Conservation (phyloP, 176 grass and related monocot species). For the Cenchrus americanus region DNA sequence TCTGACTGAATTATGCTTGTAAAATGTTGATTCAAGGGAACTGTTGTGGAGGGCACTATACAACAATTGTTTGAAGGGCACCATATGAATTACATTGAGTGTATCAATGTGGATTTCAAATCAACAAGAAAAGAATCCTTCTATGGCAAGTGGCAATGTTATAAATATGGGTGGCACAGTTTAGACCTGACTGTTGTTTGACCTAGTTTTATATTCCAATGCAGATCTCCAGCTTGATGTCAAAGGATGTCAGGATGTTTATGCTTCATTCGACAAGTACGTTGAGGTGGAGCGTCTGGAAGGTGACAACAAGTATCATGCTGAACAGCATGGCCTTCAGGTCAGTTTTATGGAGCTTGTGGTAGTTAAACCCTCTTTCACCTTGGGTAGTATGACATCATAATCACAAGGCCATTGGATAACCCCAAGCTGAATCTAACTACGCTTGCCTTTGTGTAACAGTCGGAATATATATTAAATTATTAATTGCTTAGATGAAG, state of each 20-base stretch:
- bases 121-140: slow-evolving; percentile 99
- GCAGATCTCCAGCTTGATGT: slow-evolving; percentile 98
- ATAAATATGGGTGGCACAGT: slow-evolving; percentile 11
- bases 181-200: slow-evolving; percentile 22
- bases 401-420: not conserved
- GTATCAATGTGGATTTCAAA: slow-evolving; percentile 98
- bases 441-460: not conserved
- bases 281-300: slow-evolving; percentile 94
- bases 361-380: not conserved
- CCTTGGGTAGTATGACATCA: not conserved
- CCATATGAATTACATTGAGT: slow-evolving; percentile 99
- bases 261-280: slow-evolving; percentile 98
- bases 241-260: slow-evolving; percentile 93
- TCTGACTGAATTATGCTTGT: slow-evolving; percentile 63
- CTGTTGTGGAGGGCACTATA: slow-evolving; percentile 97
- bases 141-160: slow-evolving; percentile 72
- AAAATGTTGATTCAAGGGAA: slow-evolving; percentile 78
- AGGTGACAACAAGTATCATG: slow-evolving; percentile 98
- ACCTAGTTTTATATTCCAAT: slow-evolving; percentile 37
- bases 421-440: not conserved
- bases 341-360: slow-evolving; percentile 46
- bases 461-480: not conserved
- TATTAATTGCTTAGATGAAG: not conserved
- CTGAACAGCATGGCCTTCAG: slow-evolving; percentile 93
- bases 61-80: slow-evolving; percentile 99